Evolutionary conservation across 2,329 filamentous ascomycete genomes (phyloP).

Genomic region (Fusarium luffae): DNA sequence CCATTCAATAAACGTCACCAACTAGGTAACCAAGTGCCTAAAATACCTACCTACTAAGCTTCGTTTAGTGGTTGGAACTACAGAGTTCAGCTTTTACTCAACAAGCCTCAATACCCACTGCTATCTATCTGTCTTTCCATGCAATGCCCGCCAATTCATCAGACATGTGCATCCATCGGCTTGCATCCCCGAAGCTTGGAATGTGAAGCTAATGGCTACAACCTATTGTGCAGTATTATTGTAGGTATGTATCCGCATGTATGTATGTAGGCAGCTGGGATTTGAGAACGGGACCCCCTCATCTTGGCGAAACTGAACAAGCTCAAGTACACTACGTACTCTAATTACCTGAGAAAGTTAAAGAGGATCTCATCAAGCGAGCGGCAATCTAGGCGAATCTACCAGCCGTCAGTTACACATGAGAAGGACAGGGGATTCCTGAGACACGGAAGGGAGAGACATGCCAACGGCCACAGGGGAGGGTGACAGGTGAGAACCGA

Average conservation of each 20-base stretch:
- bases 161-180: conserved; percentile 11
- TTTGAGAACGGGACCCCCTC: conserved; percentile 2
- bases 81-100: conserved; percentile 24
- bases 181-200: conserved; percentile 31
- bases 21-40: not conserved
- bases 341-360: not conserved
- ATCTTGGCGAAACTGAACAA: conserved; percentile 12
- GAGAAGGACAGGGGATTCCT: conserved; percentile 8
- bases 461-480: conserved; percentile 28
- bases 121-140: not conserved
- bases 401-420: conserved; percentile 11
- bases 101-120: conserved; percentile 23
- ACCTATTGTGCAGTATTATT: not conserved
- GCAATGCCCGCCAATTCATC: conserved; percentile 23
- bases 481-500: not conserved
- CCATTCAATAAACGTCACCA: not conserved
- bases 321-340: not conserved
- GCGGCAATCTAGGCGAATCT: conserved; percentile 38
- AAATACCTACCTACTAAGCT: not conserved
- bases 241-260: too few species aligned
- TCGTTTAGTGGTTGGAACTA: not conserved
- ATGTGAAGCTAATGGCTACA: conserved; percentile 22
- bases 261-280: conserved; percentile 13
- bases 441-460: conserved; percentile 36
- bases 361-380: conserved; percentile 19